Evolutionary conservation across 2,329 filamentous ascomycete species (phyloP), one percentile per base, ranked within the genome.

Genomic region (Microdochium trichocladiopsis): DNA sequence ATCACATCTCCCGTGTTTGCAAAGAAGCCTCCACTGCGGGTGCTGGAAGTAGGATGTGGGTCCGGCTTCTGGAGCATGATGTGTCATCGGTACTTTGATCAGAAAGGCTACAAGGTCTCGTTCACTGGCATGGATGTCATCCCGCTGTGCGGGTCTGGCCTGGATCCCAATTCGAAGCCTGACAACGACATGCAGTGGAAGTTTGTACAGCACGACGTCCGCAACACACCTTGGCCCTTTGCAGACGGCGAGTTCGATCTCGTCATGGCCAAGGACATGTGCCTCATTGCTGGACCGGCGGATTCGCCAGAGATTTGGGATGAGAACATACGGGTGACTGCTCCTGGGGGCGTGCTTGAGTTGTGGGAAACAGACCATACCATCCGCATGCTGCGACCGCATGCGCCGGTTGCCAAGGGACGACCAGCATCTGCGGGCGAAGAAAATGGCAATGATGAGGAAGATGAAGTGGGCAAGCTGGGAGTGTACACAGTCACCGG

Each of bases 331-430:
- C 87, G 92, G 18, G 71, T 95, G 12, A 73, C 96, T 33, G 84
- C 80, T 58, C 85, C 88, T 0, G 90, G 89, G 16, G 93, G 93
- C 4, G 82, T 83, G 2, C 63, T 96, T 24, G 93, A 96, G 65
- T 77, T 95, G 16, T 96, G 92, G 92, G 92, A 96, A 58, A 87
- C 87, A 4, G 92, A 96, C 69, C 84, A 91, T 64, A 80, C 86
- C 12, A 83, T 96, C 57, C 87, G 92, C 59, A 92, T 91, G 67
- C 76, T 97, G 25, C 77, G 90, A 50, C 89, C 90, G 2, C 89
- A 94, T 64, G 83, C 88, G 2, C 83, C 77, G 23, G 73, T 74
- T 53, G 54, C 50, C 2, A 61, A 62, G 41, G 21, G 53, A 53
- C 37, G 53, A 58, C 57, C 58, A 4, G 6, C 5, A 22, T 66